These are phyloP conservation scores for Umbelopsis sp. DNA, from an alignment of 192 early-diverging fungal species.

Conservation along the genomic window DNA sequence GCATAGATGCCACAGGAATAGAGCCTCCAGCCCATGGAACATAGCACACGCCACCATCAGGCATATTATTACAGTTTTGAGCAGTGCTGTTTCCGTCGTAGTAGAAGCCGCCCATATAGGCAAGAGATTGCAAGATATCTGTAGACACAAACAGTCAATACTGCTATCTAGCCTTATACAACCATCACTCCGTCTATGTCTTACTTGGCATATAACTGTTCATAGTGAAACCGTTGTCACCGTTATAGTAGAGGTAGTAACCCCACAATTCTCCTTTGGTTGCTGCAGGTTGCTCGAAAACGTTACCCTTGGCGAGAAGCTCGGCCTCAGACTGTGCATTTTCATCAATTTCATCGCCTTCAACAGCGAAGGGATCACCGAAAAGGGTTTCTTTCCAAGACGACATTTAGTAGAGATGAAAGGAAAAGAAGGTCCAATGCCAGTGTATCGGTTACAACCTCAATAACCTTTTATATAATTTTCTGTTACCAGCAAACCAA, in stretches of 20 bases:
- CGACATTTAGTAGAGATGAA: background rate
- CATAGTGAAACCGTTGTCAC: slow-evolving; percentile 41
- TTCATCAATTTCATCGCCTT: slow-evolving; percentile 32
- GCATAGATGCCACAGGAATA: slow-evolving; percentile 35
- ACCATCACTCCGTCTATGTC: background rate
- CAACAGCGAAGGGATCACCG: slow-evolving; percentile 29
- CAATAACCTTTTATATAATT: too few relatives aligned
- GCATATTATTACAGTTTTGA: slow-evolving; percentile 23
- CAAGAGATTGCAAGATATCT: slow-evolving; percentile 34
- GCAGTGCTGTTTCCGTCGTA: slow-evolving; percentile 8
- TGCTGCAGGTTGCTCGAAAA: slow-evolving; percentile 27
- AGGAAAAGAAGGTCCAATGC: background rate
- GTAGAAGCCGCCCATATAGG: slow-evolving; percentile 34
- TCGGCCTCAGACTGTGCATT: slow-evolving; percentile 4
- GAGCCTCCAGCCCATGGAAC: slow-evolving; percentile 21
- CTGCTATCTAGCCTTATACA: too few relatives aligned
- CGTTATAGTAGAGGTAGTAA: slow-evolving; percentile 47
- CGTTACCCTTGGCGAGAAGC: background rate
- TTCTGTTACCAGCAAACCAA: too few relatives aligned
- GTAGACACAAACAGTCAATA: background rate
- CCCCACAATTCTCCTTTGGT: slow-evolving; percentile 35
- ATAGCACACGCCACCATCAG: slow-evolving; percentile 24
- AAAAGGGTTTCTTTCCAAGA: slow-evolving; percentile 11
- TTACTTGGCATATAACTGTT: slow-evolving; percentile 34
- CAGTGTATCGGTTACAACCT: background rate